A percentile compares a stretch with the other conserved stretches of the same genome.
Evolutionary conservation across 805 yeast genomes (phyloP).

Genomic region (Wickerhamiella spandovensis): DNA sequence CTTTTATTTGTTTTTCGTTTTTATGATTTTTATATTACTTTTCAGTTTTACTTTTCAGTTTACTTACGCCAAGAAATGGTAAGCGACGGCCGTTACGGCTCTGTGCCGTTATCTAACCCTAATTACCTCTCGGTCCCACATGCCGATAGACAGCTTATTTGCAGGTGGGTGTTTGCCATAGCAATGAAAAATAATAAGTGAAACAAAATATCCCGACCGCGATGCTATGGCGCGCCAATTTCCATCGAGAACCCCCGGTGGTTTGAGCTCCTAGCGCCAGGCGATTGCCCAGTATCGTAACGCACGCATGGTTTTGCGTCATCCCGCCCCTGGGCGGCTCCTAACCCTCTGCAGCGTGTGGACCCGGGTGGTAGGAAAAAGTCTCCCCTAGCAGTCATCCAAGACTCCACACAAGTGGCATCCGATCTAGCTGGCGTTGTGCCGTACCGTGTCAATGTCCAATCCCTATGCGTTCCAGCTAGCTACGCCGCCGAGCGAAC

Average conservation of each 20-base stretch:
- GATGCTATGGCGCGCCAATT: no score
- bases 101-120: neutral
- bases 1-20: no score
- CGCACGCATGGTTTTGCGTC: neutral
- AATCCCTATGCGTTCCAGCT: neutral
- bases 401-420: neutral
- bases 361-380: neutral
- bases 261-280: no score
- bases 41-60: no score
- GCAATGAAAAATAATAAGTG: no score
- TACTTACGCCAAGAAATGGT: no score
- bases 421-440: neutral
- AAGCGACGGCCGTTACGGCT: no score
- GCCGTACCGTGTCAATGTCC: neutral
- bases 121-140: neutral
- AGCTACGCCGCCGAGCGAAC: neutral
- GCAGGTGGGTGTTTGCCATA: no score
- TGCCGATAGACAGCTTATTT: neutral
- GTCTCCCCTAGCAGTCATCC: neutral
- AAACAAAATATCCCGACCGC: no score
- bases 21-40: no score
- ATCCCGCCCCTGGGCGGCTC: neutral
- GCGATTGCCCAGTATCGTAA: no score
- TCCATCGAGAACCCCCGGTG: no score
- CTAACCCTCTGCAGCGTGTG: neutral